Evolutionary conservation across 306 rosid genomes (phyloP), one percentile per base, ranked within the genome.

Genomic region (Trifolium pratense): DNA sequence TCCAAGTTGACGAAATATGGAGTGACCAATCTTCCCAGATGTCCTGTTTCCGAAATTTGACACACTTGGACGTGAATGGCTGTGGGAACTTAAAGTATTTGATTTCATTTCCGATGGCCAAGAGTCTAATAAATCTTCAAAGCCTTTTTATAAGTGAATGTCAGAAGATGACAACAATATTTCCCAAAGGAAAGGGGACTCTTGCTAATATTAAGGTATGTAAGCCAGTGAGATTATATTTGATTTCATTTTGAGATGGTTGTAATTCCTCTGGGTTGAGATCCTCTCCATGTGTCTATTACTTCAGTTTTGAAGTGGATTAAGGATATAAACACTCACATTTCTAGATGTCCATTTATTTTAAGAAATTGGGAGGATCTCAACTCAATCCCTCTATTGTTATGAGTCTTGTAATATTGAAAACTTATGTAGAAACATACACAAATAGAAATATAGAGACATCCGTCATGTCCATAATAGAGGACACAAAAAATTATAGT

Each of bases 121-220:
- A 6, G 11, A 31, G 69, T 57, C 26, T 84, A 3, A 37, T 6
- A 21, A 81, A 66, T 12, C 87, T 88, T 29, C 59, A 80, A 69
- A 76, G 43, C 16, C 84, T 89, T 10, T 25, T 51, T 1, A 31
- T 89, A 48, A 12, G 46, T 2, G 7, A 5, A 2, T 89, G 91
- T 51, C 1, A n/a, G 3, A 21, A 3, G 17, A 83, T 89, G 86
- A 29, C 12, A 37, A 42, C 9, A 18, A 65, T 86, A 37, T 46
- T 39, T 26, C 14, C 17, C 7, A 16, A 14, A 45, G 17, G 6
- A 5, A 5, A 45, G 5, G 52, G 1, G 5, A 45, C 17, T 45
- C n/a, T 14, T 4, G 16, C 17, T 45, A 32, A 32, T 5, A 31
- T 0, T 4, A 15, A 14, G 52, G 52, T 45, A 45, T 5, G 52